phyloP scores from a whole-genome alignment of 306 rosid genomes.

The Parietaria judaica region DNA sequence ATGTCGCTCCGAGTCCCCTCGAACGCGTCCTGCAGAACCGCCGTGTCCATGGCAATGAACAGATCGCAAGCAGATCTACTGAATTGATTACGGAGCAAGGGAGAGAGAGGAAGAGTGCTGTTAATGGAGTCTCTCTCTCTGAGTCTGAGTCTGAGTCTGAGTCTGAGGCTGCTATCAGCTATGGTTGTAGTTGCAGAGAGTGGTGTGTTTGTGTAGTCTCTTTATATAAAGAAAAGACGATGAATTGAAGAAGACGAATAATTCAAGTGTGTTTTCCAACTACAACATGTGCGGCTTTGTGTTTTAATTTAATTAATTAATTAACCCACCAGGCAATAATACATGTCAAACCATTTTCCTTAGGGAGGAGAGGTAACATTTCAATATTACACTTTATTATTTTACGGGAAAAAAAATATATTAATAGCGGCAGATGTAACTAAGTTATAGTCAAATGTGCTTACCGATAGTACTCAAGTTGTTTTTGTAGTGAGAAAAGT shows the following conservation, averaged over 20 bases:
- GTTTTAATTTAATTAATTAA: background rate
- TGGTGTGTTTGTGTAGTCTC: background rate
- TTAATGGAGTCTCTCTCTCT: background rate
- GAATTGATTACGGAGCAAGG: background rate
- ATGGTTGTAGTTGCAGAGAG: background rate
- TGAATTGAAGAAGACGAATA: conserved; percentile 8
- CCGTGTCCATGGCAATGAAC: conserved; percentile 38
- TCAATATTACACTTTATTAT: no score
- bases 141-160: no score
- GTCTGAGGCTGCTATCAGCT: no score
- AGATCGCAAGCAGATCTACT: conserved; percentile 1
- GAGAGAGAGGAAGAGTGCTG: background rate
- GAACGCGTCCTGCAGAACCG: conserved; percentile 40
- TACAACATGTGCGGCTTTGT: conserved; percentile 17
- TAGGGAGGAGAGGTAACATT: no score
- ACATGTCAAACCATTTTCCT: background rate
- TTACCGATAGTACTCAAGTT: no score
- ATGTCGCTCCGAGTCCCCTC: conserved; percentile 43
- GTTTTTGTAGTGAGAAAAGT: no score
- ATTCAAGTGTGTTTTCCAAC: conserved; percentile 18
- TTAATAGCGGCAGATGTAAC: no score
- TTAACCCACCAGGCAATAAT: background rate
- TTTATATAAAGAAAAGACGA: conserved; percentile 25
- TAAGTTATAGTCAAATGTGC: no score
- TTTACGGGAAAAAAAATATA: no score